Evolutionary conservation across 2,329 filamentous ascomycete species (phyloP).

Genomic region (Domatiomyces catenatus): DNA sequence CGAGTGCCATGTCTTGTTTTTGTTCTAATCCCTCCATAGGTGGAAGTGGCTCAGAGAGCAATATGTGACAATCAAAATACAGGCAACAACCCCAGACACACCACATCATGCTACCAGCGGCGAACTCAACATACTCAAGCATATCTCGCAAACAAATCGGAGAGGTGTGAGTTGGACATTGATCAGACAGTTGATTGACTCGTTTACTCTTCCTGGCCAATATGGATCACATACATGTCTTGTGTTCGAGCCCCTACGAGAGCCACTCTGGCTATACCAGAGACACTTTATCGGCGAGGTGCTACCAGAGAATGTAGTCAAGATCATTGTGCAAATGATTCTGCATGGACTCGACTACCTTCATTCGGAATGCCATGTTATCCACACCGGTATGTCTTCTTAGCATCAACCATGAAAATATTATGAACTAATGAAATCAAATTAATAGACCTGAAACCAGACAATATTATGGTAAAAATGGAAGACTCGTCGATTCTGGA

Average conservation of each 20-base stretch:
- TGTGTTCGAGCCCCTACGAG: conserved; percentile 20
- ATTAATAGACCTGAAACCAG: background rate
- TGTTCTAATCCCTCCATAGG: background rate
- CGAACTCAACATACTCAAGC: conserved; percentile 18
- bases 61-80: background rate
- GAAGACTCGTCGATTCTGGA: background rate
- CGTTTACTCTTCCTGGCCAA: conserved; percentile 21
- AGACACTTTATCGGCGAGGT: conserved; percentile 14
- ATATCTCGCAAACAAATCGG: conserved; percentile 19
- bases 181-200: conserved; percentile 28
- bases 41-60: background rate
- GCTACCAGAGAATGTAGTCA: conserved; percentile 17
- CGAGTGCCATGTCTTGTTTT: background rate
- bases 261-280: conserved; percentile 7
- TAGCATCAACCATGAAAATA: background rate
- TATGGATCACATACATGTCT: conserved; percentile 23
- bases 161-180: conserved; percentile 18
- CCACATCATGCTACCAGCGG: background rate
- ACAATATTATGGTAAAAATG: background rate
- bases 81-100: background rate
- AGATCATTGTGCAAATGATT: conserved; percentile 22
- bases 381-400: conserved; percentile 20
- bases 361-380: conserved; percentile 23
- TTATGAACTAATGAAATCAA: background rate
- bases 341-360: conserved; percentile 25